A percentile compares a stretch with the other conserved stretches of the same genome.
phyloP scores from a whole-genome alignment of 805 yeast genomes.

The Kuraishia piskuri region DNA sequence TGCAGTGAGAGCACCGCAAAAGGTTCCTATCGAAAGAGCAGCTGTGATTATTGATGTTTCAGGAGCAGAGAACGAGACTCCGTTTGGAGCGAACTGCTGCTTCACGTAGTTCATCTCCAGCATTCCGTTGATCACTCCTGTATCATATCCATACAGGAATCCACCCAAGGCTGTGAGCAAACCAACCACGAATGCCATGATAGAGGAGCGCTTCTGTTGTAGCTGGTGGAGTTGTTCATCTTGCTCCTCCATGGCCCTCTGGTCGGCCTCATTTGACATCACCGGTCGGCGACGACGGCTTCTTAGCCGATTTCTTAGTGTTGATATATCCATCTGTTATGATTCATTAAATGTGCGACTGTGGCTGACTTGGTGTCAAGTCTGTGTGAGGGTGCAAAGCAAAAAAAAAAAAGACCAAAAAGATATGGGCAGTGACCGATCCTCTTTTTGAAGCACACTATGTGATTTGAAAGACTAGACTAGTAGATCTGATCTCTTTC shows the following conservation, averaged over 20 bases:
- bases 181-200: constrained; percentile 68
- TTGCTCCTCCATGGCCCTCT: neutral
- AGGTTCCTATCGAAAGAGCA: constrained; percentile 75
- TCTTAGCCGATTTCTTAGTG: neutral
- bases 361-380: neutral
- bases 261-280: neutral
- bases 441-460: neutral
- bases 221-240: neutral
- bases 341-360: neutral
- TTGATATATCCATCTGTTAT: neutral
- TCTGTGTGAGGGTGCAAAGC: too few relatives aligned
- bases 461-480: neutral
- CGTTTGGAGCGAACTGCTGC: constrained; percentile 41
- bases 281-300: neutral
- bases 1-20: constrained; percentile 53
- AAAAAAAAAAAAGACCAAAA: too few relatives aligned
- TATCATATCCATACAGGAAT: constrained; percentile 81
- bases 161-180: constrained; percentile 87
- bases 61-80: constrained; percentile 40
- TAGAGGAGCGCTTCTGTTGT: constrained; percentile 29
- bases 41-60: constrained; percentile 71
- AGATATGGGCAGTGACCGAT: neutral
- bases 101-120: constrained; percentile 68
- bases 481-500: neutral
- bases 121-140: constrained; percentile 76